Evolutionary conservation across 495 filamentous ascomycete species (phyloP).

Genomic region (Xylaria telfairii): DNA sequence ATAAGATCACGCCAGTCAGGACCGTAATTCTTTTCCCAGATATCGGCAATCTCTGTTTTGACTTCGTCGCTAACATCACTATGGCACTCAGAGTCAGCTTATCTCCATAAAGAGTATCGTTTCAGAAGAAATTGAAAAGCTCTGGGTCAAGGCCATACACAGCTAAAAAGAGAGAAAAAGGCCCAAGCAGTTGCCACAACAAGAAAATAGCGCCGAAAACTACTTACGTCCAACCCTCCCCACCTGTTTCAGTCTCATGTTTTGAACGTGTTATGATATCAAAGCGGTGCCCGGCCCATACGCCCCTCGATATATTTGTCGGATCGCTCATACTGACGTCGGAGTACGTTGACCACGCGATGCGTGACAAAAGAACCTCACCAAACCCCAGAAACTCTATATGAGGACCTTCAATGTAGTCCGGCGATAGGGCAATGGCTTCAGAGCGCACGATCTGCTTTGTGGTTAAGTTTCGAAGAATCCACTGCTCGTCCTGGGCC

Average conservation of each 20-base stretch:
- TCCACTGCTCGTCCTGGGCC: slow-evolving; percentile 33
- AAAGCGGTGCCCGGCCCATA: slow-evolving; percentile 38
- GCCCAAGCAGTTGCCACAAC: too few relatives aligned
- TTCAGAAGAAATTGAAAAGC: too few relatives aligned
- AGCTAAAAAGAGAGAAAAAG: too few relatives aligned
- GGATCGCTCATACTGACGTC: neutral
- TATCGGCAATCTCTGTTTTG: slow-evolving; percentile 10
- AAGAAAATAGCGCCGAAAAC: too few relatives aligned
- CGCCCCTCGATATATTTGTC: slow-evolving; percentile 23
- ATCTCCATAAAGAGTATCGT: too few relatives aligned
- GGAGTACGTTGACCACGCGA: slow-evolving; percentile 28
- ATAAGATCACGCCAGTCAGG: neutral
- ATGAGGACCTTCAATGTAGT: slow-evolving; percentile 27
- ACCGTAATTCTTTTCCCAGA: neutral
- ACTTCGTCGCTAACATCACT: slow-evolving; percentile 24
- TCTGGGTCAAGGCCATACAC: too few relatives aligned
- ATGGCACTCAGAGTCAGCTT: too few relatives aligned
- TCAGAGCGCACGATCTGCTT: slow-evolving; percentile 39
- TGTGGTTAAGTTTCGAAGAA: slow-evolving; percentile 41
- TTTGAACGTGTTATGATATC: slow-evolving; percentile 27
- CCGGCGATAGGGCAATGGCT: slow-evolving; percentile 29
- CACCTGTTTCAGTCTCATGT: slow-evolving; percentile 14
- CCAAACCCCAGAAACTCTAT: slow-evolving; percentile 31
- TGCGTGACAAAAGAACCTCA: slow-evolving; percentile 27
- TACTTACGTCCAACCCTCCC: too few relatives aligned